Evolutionary conservation across 192 early-diverging fungal genomes (phyloP).

Genomic region (Coemansia sp.): DNA sequence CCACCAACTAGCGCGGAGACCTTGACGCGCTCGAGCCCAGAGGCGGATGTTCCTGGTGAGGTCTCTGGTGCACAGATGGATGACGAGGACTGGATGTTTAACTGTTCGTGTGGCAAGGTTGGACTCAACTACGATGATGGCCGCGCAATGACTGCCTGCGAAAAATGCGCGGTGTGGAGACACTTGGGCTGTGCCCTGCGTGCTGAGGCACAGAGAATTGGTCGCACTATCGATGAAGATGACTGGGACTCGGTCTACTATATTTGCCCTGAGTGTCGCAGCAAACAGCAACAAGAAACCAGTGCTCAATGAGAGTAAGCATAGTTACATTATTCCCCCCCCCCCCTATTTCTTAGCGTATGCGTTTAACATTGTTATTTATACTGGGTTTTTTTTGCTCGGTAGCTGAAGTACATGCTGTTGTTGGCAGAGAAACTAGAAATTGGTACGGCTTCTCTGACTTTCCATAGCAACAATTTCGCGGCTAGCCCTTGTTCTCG

Average conservation of each 20-base stretch:
- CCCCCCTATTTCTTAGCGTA: background rate
- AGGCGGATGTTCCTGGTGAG: background rate
- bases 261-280: slow-evolving; percentile 23
- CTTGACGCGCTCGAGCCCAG: background rate
- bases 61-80: background rate
- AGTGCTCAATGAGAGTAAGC: background rate
- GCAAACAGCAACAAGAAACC: background rate
- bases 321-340: background rate
- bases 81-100: slow-evolving; percentile 43
- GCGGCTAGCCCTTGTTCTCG: too few relatives aligned
- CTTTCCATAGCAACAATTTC: too few relatives aligned
- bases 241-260: slow-evolving; percentile 37
- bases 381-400: too few relatives aligned
- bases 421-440: too few relatives aligned
- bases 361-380: background rate
- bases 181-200: slow-evolving; percentile 42
- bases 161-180: slow-evolving; percentile 34
- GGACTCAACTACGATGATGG: slow-evolving; percentile 47
- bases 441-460: too few relatives aligned
- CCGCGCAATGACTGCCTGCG: slow-evolving; percentile 45
- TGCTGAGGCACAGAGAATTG: slow-evolving; percentile 24
- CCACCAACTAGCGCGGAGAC: background rate
- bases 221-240: slow-evolving; percentile 32
- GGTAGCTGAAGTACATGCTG: too few relatives aligned
- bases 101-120: slow-evolving; percentile 29